Base-by-base conservation (phyloP, 2,329 filamentous ascomycete species). In the Cordyceps farinosa region DNA sequence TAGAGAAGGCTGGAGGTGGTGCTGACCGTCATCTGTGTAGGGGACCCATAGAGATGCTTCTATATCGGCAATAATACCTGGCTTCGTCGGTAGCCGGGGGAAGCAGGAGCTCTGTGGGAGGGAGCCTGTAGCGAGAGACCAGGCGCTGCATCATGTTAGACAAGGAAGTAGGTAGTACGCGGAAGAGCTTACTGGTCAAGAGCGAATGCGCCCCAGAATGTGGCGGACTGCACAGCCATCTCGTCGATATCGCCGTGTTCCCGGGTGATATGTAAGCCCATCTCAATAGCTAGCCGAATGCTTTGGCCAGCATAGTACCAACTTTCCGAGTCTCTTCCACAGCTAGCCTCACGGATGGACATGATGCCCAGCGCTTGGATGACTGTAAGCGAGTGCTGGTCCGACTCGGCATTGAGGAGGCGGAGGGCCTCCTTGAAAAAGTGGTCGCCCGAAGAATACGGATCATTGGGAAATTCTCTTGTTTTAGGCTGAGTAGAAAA, bases 361-460 rank as follows among this genome's bases (percentile, higher is more conserved):
- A 93, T 90, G 68, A 92, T 84, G 6, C 88, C 88, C 22, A 92
- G 77, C 1, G 90, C 89, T 75, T 92, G 90, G 51, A 90, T 87
- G 5, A 87, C 91, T 2, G 89, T 90, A 36, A 92, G 75, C 7
- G 74, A 83, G 65, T 90, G 84, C 59, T 85, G 84, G 64, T 90
- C 78, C 2, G 77, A 72, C 66, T 87, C 82, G 61, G 83, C 77
- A 62, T 83, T 78, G 36, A 90, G 79, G 0, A 91, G 77, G 10
- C 86, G 79, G 65, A 84, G 80, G 8, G 86, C 83, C 72, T 92
- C 89, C 59, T 85, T 84, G 73, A 91, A 92, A 74, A 91, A 92
- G 70, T 90, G 85, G 66, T 91, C 87, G 5, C 90, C 89, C 1
- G 88, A 87, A 0, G 87, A 86, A 63, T 83, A 82, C 3, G 87